These are phyloP conservation scores for Russula brevipes DNA, from an alignment of 768 basidiomycete genomes.

Conservation along the genomic window DNA sequence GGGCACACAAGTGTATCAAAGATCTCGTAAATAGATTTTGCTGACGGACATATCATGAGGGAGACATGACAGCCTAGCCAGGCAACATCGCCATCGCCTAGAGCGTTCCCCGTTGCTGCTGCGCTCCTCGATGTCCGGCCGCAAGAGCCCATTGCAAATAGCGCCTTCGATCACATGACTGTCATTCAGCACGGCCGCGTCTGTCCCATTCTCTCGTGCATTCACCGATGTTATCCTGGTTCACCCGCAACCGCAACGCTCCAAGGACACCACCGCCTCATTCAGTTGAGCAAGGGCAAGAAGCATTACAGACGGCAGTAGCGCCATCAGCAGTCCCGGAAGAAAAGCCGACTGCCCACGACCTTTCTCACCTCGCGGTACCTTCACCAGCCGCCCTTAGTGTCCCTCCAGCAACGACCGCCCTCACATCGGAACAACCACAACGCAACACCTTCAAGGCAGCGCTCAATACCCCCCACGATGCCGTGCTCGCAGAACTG, in stretches of 20 bases:
- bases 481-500: conserved; percentile 53
- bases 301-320: background rate
- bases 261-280: background rate
- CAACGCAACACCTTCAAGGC: conserved; percentile 27
- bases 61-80: too few relatives aligned
- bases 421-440: conserved; percentile 26
- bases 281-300: background rate
- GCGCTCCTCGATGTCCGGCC: too few relatives aligned
- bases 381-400: background rate
- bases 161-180: too few relatives aligned
- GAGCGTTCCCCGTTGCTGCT: too few relatives aligned
- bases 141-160: too few relatives aligned
- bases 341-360: background rate
- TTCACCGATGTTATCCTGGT: conserved; percentile 17
- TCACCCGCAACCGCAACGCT: conserved; percentile 3
- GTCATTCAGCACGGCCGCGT: too few relatives aligned
- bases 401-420: background rate
- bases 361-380: background rate
- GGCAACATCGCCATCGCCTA: too few relatives aligned
- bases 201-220: too few relatives aligned
- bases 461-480: conserved; percentile 52
- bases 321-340: conserved; percentile 8
- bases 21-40: too few relatives aligned
- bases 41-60: too few relatives aligned
- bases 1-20: too few relatives aligned